Conservation (phyloP, 495 filamentous ascomycete species). For the Podospora bellae-mahoneyi region DNA sequence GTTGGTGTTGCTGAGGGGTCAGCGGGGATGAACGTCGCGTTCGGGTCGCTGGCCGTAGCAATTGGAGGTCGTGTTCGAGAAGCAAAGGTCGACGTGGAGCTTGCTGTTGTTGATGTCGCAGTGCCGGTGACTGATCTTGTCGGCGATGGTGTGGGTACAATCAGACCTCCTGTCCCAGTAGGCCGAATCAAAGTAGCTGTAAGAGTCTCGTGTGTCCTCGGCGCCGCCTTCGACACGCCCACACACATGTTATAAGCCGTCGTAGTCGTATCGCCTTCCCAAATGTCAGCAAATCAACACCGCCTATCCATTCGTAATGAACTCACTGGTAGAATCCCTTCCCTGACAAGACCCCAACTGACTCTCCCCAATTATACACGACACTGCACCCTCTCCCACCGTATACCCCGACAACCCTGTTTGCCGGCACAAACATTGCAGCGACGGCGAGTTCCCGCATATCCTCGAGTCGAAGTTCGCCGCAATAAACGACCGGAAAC, state of each 20-base stretch:
- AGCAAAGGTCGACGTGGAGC: slow-evolving; percentile 13
- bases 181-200: slow-evolving; percentile 53
- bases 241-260: slow-evolving; percentile 59
- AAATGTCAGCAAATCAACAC: slow-evolving; percentile 22
- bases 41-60: slow-evolving; percentile 15
- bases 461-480: slow-evolving; percentile 52
- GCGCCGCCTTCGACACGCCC: slow-evolving; percentile 48
- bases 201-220: slow-evolving; percentile 58
- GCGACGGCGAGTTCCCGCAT: slow-evolving; percentile 48
- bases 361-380: slow-evolving; percentile 55
- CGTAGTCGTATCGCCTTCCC: slow-evolving; percentile 31
- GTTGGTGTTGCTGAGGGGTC: slow-evolving; percentile 1
- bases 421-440: slow-evolving; percentile 61
- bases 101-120: slow-evolving; percentile 17
- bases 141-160: slow-evolving; percentile 25
- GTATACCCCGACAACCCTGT: slow-evolving; percentile 61
- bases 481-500: slow-evolving; percentile 59
- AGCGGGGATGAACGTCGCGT: slow-evolving; percentile 13
- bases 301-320: background rate
- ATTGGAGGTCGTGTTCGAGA: slow-evolving; percentile 17
- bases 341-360: slow-evolving; percentile 41
- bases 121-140: slow-evolving; percentile 18
- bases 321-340: slow-evolving; percentile 38
- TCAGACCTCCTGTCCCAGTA: slow-evolving; percentile 25
- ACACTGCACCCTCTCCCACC: slow-evolving; percentile 63